These are phyloP conservation scores for Sanghuangporus weigelae DNA, from an alignment of 1,284 basidiomycete genomes.

Conservation along the genomic window DNA sequence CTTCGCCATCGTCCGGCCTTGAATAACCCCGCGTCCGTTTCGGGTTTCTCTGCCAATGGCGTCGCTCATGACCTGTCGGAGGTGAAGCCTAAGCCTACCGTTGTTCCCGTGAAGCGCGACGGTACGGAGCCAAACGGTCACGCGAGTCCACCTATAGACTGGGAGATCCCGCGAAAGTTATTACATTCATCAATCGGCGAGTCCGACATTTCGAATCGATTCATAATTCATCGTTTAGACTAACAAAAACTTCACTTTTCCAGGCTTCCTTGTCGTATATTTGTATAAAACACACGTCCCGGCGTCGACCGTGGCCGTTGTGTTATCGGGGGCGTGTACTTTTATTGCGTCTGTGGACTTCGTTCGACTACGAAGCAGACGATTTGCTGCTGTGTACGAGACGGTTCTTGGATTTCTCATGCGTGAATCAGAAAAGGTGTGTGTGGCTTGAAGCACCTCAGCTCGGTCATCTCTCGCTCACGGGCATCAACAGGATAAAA, in stretches of 20 bases:
- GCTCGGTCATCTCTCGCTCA: background rate
- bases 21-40: background rate
- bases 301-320: constrained; percentile 53
- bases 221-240: constrained; percentile 11
- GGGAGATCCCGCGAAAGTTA: constrained; percentile 90
- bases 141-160: constrained; percentile 37
- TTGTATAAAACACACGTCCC: constrained; percentile 61
- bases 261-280: constrained; percentile 82
- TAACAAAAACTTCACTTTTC: background rate
- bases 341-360: constrained; percentile 76
- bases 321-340: constrained; percentile 63
- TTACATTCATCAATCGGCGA: constrained; percentile 88
- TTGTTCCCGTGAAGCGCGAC: background rate
- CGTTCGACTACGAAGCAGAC: constrained; percentile 65
- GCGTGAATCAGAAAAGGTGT: constrained; percentile 88
- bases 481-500: constrained; percentile 42
- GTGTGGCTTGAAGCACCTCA: constrained; percentile 19
- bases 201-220: constrained; percentile 26
- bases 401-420: constrained; percentile 81
- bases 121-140: constrained; percentile 17
- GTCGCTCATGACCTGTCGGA: background rate
- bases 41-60: background rate
- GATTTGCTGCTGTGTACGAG: constrained; percentile 79
- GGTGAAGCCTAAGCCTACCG: background rate
- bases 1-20: background rate